phyloP scores from a whole-genome alignment of 306 rosid genomes.

The Oxytropis ochrocephala region DNA sequence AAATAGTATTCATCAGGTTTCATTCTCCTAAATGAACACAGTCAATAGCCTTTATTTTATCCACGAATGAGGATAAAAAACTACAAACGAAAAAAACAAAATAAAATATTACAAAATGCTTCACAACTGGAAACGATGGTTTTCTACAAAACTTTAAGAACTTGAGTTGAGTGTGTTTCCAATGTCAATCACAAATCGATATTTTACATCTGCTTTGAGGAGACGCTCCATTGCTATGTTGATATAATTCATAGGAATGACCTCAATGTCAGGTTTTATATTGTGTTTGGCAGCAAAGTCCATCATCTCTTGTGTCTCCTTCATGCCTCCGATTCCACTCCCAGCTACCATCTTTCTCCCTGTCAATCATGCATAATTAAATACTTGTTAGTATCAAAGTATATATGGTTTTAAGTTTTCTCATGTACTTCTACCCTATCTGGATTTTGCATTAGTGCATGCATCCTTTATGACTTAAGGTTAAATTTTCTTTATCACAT shows the following conservation, averaged over 20 bases:
- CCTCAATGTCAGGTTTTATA: slow-evolving; percentile 10
- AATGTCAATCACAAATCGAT: slow-evolving; percentile 20
- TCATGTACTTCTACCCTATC: too few species aligned
- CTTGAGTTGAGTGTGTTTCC: slow-evolving; percentile 5
- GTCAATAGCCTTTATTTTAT: too few species aligned
- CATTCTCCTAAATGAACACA: too few species aligned
- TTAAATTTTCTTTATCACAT: too few species aligned
- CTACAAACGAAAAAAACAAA: too few species aligned
- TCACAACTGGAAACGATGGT: too few species aligned
- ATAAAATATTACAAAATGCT: too few species aligned
- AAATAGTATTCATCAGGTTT: too few species aligned
- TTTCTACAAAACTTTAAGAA: not conserved
- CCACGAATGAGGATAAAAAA: too few species aligned
- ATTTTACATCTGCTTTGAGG: slow-evolving; percentile 3
- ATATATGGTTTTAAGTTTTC: too few species aligned
- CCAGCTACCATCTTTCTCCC: slow-evolving; percentile 18
- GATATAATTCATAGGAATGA: slow-evolving; percentile 8
- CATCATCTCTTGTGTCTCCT: slow-evolving; percentile 17
- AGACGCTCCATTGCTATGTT: slow-evolving; percentile 18
- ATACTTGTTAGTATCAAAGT: not conserved
- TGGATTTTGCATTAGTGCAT: too few species aligned
- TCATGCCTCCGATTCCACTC: not conserved
- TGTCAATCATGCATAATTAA: not conserved
- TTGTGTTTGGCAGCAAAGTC: slow-evolving; percentile 11
- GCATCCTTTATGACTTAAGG: too few species aligned